Evolutionary conservation across 2,329 filamentous ascomycete species (phyloP).

Genomic region (Sporothrix protearum): DNA sequence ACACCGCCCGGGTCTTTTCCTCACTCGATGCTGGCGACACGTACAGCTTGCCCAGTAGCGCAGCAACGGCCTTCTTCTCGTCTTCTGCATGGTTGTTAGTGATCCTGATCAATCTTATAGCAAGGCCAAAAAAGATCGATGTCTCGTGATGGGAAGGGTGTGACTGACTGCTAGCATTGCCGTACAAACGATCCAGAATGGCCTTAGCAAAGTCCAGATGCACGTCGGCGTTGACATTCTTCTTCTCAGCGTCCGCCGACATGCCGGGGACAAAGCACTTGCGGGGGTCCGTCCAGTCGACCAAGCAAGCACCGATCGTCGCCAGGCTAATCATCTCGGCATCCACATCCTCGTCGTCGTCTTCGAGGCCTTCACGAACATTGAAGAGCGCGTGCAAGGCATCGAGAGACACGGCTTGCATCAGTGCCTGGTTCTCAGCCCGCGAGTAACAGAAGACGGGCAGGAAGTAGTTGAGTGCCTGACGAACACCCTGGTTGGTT

Average conservation of each 20-base stretch:
- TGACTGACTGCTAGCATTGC: conserved; percentile 61
- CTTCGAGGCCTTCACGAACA: conserved; percentile 66
- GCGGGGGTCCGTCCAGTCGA: conserved; percentile 93
- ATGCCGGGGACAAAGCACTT: conserved; percentile 54
- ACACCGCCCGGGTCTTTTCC: conserved; percentile 55
- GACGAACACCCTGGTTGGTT: conserved; percentile 76
- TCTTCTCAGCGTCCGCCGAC: conserved; percentile 54
- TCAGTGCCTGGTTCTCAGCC: conserved; percentile 74
- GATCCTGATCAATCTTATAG: background rate
- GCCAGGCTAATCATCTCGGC: conserved; percentile 76
- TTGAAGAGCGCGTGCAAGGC: conserved; percentile 73
- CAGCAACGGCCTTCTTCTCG: conserved; percentile 77
- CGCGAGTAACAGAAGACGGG: conserved; percentile 91
- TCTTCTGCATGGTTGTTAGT: conserved; percentile 57
- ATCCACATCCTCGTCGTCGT: conserved; percentile 70
- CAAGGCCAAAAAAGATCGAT: background rate
- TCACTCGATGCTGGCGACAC: conserved; percentile 64
- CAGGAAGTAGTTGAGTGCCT: conserved; percentile 88
- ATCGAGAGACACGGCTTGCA: conserved; percentile 70
- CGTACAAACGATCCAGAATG: conserved; percentile 70
- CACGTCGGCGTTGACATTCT: conserved; percentile 68
- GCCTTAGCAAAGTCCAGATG: conserved; percentile 76
- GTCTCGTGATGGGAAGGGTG: background rate
- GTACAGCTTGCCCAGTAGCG: conserved; percentile 77
- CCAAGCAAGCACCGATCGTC: conserved; percentile 74